phyloP scores from a whole-genome alignment of 2,329 filamentous ascomycete species.

The Botryotinia narcissicola region DNA sequence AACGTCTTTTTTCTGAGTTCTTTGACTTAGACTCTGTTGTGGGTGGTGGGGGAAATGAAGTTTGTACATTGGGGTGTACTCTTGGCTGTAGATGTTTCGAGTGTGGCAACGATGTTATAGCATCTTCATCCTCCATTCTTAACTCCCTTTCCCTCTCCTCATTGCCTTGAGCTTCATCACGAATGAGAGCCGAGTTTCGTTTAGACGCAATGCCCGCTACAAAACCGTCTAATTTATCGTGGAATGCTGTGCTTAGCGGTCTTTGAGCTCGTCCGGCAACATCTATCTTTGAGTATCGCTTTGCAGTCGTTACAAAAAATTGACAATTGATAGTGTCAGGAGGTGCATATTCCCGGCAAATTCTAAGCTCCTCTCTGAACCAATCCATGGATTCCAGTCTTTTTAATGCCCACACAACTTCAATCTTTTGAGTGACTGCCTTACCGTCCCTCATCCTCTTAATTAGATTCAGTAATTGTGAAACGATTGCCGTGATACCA shows the following conservation, averaged over 20 bases:
- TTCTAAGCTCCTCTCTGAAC: slow-evolving; percentile 92
- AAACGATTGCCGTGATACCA: slow-evolving; percentile 90
- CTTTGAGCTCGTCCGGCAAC: slow-evolving; percentile 50
- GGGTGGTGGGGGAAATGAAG: slow-evolving; percentile 36
- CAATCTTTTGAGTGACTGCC: slow-evolving; percentile 84
- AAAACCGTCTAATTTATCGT: slow-evolving; percentile 84
- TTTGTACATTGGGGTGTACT: slow-evolving; percentile 36
- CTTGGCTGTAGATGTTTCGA: slow-evolving; percentile 61
- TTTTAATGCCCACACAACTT: slow-evolving; percentile 92
- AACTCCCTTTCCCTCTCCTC: slow-evolving; percentile 76
- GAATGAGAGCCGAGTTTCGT: slow-evolving; percentile 79
- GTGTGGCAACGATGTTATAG: slow-evolving; percentile 75
- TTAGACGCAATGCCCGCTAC: slow-evolving; percentile 85
- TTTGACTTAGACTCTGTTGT: slow-evolving; percentile 46
- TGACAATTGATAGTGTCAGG: slow-evolving; percentile 88
- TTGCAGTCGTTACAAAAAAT: slow-evolving; percentile 86
- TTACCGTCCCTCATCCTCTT: slow-evolving; percentile 95
- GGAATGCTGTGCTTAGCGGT: slow-evolving; percentile 71
- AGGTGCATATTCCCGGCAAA: slow-evolving; percentile 85
- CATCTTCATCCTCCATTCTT: slow-evolving; percentile 78
- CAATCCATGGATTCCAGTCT: slow-evolving; percentile 92
- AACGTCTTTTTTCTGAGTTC: slow-evolving; percentile 48
- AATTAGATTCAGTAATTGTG: slow-evolving; percentile 88
- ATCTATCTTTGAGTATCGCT: slow-evolving; percentile 40
- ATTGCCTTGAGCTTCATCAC: slow-evolving; percentile 77